Evolutionary conservation across 2,329 filamentous ascomycete genomes (phyloP).

Genomic region (Sclerotiophoma versabilis): DNA sequence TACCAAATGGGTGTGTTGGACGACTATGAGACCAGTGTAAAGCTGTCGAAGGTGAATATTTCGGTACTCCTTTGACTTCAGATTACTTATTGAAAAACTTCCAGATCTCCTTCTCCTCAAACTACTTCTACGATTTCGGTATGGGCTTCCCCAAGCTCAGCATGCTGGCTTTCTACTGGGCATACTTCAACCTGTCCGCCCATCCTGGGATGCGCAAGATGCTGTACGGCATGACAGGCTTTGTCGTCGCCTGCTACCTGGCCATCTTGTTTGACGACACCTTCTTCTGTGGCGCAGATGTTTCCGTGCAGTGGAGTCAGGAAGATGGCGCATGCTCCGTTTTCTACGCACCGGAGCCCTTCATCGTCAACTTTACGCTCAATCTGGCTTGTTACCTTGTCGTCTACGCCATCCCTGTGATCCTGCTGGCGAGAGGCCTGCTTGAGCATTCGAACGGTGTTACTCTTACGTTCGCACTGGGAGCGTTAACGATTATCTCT

Average conservation of each 20-base stretch:
- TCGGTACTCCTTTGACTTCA: too few relatives aligned
- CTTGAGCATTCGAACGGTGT: constrained; percentile 21
- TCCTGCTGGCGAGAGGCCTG: constrained; percentile 21
- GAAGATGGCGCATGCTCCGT: constrained; percentile 33
- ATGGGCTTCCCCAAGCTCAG: constrained; percentile 37
- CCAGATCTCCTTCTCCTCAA: constrained; percentile 33
- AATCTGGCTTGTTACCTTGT: constrained; percentile 31
- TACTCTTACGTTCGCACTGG: constrained; percentile 24
- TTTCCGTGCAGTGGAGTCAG: constrained; percentile 31
- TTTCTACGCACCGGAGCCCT: constrained; percentile 32
- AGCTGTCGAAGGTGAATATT: constrained; percentile 31
- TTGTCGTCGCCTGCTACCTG: constrained; percentile 29
- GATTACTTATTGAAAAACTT: too few relatives aligned
- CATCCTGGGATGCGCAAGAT: constrained; percentile 32
- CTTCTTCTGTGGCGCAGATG: constrained; percentile 29
- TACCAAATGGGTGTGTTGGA: constrained; percentile 30
- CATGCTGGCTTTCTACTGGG: constrained; percentile 36
- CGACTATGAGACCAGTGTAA: constrained; percentile 25
- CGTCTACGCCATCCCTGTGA: constrained; percentile 23
- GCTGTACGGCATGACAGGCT: constrained; percentile 28
- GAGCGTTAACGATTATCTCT: constrained; percentile 27
- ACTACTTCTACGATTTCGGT: constrained; percentile 36
- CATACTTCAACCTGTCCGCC: constrained; percentile 27
- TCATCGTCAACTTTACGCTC: constrained; percentile 36
- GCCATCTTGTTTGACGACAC: constrained; percentile 33